Percentiles rank a stretch among this genome's conserved stretches.
These are phyloP conservation scores for Backusella luteola DNA, from an alignment of 192 early-diverging fungal genomes.

Conservation along the genomic window DNA sequence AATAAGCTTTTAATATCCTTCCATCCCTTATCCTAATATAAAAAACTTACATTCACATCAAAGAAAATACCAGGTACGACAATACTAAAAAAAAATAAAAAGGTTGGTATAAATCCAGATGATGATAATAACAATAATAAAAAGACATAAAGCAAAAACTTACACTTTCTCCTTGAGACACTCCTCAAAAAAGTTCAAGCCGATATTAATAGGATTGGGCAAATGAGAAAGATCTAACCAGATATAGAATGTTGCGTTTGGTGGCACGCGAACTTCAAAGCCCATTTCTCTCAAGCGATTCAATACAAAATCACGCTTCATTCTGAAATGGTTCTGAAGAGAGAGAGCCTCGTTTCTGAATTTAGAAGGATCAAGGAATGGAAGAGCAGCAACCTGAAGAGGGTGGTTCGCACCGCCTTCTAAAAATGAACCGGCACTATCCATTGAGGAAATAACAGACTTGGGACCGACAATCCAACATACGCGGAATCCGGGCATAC, in stretches of 20 bases:
- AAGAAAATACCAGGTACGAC: slow-evolving; percentile 51
- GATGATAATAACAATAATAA: not conserved
- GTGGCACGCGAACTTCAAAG: slow-evolving; percentile 33
- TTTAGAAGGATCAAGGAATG: slow-evolving; percentile 42
- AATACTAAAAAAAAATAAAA: slow-evolving; percentile 5
- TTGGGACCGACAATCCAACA: slow-evolving; percentile 54
- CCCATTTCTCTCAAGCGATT: slow-evolving; percentile 37
- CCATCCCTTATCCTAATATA: not conserved
- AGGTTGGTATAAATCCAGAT: not conserved
- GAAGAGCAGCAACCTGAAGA: slow-evolving; percentile 47
- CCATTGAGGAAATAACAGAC: slow-evolving; percentile 46
- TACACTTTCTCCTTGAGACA: slow-evolving; percentile 52
- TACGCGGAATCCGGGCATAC: slow-evolving; percentile 50
- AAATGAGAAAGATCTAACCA: slow-evolving; percentile 45
- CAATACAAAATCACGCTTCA: slow-evolving; percentile 46
- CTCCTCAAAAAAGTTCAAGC: slow-evolving; percentile 51
- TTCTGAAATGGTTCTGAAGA: slow-evolving; percentile 44
- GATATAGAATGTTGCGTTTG: slow-evolving; percentile 51
- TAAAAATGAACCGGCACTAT: slow-evolving; percentile 44
- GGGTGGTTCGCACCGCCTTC: slow-evolving; percentile 53
- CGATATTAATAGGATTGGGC: slow-evolving; percentile 47
- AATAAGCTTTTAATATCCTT: not conserved
- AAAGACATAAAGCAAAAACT: slow-evolving; percentile 12
- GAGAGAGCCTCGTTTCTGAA: slow-evolving; percentile 39
- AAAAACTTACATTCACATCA: slow-evolving; percentile 47